Evolutionary conservation across 164 flowering plant species (phyloP), one percentile per base, ranked within the genome.

Genomic region (Umbilicus rupestris): DNA sequence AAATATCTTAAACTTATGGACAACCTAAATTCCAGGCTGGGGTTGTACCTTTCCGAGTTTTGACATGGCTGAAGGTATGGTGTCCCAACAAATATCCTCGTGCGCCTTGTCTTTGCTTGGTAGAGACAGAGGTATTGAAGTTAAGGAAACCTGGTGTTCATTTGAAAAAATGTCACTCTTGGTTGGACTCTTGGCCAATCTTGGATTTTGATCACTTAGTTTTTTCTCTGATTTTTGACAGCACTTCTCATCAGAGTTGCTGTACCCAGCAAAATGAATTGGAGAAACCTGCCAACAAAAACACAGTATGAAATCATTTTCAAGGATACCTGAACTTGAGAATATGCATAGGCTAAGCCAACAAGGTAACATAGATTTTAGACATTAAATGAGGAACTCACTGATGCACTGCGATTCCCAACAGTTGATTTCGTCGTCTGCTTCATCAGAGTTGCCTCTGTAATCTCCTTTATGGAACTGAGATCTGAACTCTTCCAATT

Each of bases 401-500:
- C 92, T 63, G 42, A 70, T 62, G 78, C 74, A 65, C 80, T 75
- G 26, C 68, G 73, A 60, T 67, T 59, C 24, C 79, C 75, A 45
- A 60, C 19, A 20, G 67, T 29, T 16, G 77, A 75, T 64, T 58
- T 73, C 10, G 19, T 49, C 52, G 74, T 76, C 20, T 62, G 68
- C 75, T 69, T 79, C 63, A 65, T 50, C 45, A 66, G 42, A 12
- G 65, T 64, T 42, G 78, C 63, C 14, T 70, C 71, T n/a, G 74
- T 31, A 52, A 69, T 70, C 46, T 75, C 81, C 62, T 68, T 77
- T 1, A 65, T 63, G 33, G 74, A 70, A 58, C 73, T 50, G 24
- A 69, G 63, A 14, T 68, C 63, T 14, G 68, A 39, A 39, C 75
- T 71, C 39, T 67, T 76, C 86, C 90, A 81, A 64, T 78, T 84